Evolutionary conservation across 495 filamentous ascomycete genomes (phyloP), one percentile per base, ranked within the genome.

Genomic region (Podospora bellae-mahoneyi): DNA sequence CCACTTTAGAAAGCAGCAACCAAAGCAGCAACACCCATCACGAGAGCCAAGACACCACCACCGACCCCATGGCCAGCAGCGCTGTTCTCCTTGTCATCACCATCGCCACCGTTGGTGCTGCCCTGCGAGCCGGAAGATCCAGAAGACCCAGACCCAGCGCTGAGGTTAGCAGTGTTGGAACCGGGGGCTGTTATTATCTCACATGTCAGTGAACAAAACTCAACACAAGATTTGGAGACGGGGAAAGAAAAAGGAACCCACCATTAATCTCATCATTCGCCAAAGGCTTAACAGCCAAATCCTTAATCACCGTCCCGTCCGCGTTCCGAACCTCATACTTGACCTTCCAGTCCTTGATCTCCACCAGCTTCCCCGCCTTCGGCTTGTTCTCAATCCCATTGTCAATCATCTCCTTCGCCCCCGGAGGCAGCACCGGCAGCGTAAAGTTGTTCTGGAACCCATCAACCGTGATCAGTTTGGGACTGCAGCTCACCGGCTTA

Each of bases 371-470:
- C 72, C 79, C 81, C 23, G 23, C 1, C 44, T 62, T 68, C 62
- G 81, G 78, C 66, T 73, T 72, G 60, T 78, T 77, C 34, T 62
- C 75, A 60, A 87, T 81, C 54, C 84, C 85, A 18, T 85, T 83
- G 55, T 88, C 78, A 71, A 91, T 89, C 64, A 85, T 80, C 26
- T 76, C 71, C 71, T 78, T 72, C 44, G 78, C 79, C 62, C 75
- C 77, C 5, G 82, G 78, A 34, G 84, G 83, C 23, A 76, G 69
- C 19, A 66, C 76, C 28, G 93, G 93, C 67, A 96, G 79, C 64
- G 87, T 88, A 83, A 94, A 97, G 79, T 89, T 88, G 79, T 79
- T 88, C 78, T 82, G 83, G 85, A 96, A 96, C 68, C 79, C 78
- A 26, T 78, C 69, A 64, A 78, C 77, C 65, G 78, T 83, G 80